Evolutionary conservation across 768 basidiomycete species (phyloP), one percentile per base, ranked within the genome.

Genomic region (Collybia sp.): DNA sequence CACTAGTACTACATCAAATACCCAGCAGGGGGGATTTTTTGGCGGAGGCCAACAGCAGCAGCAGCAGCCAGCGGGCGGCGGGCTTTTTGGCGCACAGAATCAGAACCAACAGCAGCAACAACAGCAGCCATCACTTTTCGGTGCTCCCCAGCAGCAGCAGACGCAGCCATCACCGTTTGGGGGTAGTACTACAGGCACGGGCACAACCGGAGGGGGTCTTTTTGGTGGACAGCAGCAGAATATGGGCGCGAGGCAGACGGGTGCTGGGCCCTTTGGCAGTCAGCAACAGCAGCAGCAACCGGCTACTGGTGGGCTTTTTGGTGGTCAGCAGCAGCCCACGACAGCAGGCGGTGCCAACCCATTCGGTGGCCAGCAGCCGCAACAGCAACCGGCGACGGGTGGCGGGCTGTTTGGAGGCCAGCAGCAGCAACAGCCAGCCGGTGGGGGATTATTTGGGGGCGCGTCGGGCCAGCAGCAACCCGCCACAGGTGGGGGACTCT

Each of bases 1-100:
- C 40, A 51, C 52, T 5, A 31, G 33, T 13, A 44, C 50, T 37
- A 44, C 52, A 19, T 44, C 53, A 30, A 48, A 46, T 47, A 56
- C 51, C 42, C 30, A 51, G 0, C 52, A 52, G 17, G 54, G 56
- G 4, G 52, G 62, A 17, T 44, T 67, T 18, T 60, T 65, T 41
- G 69, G 69, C 25, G 54, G 54, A 12, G 50, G 64, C 0, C 47
- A 53, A 42, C 25, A 49, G 12, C 49, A 50, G 35, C 59, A 60
- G 35, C 56, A 59, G 35, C 56, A 53, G 50, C 51, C 48, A 49
- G 48, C 58, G 44, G 35, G 35, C 3, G 17, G 35, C 17, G 35
- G 35, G 17, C 35, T 37, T 37, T 37, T 37, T 37, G 35, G 35
- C 17, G 35, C 35, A 10, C 35, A 37, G 35, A 37, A 37, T 18